Percentiles rank a stretch among this genome's conserved stretches.
These are phyloP conservation scores for Athelia psychrophila DNA, from an alignment of 1,284 basidiomycete genomes.

Conservation along the genomic window DNA sequence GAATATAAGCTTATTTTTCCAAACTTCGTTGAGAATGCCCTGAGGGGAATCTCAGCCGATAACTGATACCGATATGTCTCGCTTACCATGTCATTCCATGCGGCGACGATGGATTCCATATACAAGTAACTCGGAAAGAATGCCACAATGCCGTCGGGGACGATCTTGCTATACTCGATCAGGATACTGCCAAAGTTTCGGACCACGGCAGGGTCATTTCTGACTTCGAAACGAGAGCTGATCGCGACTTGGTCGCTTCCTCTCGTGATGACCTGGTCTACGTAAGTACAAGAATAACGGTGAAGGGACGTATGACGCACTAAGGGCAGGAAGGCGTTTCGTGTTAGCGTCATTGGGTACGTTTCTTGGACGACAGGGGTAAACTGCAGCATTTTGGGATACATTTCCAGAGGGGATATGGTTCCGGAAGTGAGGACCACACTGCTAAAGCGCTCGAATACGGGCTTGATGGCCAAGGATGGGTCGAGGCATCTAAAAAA, in stretches of 20 bases:
- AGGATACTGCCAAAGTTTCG: constrained; percentile 98
- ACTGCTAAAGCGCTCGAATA: constrained; percentile 97
- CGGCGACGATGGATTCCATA: constrained; percentile 99
- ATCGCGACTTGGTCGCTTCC: constrained; percentile 99
- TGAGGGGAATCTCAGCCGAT: constrained; percentile 27
- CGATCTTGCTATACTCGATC: constrained; percentile 96
- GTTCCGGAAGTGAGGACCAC: constrained; percentile 99
- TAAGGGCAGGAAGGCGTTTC: constrained; percentile 97
- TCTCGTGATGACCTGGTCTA: constrained; percentile 89
- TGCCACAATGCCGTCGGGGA: constrained; percentile 98
- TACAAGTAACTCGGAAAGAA: constrained; percentile 99
- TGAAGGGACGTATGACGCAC: constrained; percentile 40
- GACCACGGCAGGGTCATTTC: constrained; percentile 98
- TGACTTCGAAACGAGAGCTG: constrained; percentile 98
- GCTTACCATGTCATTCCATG: constrained; percentile 99
- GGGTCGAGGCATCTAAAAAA: constrained; percentile 87
- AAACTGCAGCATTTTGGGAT: constrained; percentile 99
- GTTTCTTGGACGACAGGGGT: constrained; percentile 96
- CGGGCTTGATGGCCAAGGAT: constrained; percentile 95
- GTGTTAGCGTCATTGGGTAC: constrained; percentile 96
- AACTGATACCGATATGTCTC: too few species aligned
- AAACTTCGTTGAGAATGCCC: constrained; percentile 98
- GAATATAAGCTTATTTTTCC: constrained; percentile 99
- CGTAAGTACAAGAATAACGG: constrained; percentile 2
- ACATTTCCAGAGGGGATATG: constrained; percentile 99